Percentiles rank a stretch among this genome's conserved stretches.
These are phyloP conservation scores for Ambrosia hybrid DNA, from an alignment of 140 eudicot species.

Conservation along the genomic window DNA sequence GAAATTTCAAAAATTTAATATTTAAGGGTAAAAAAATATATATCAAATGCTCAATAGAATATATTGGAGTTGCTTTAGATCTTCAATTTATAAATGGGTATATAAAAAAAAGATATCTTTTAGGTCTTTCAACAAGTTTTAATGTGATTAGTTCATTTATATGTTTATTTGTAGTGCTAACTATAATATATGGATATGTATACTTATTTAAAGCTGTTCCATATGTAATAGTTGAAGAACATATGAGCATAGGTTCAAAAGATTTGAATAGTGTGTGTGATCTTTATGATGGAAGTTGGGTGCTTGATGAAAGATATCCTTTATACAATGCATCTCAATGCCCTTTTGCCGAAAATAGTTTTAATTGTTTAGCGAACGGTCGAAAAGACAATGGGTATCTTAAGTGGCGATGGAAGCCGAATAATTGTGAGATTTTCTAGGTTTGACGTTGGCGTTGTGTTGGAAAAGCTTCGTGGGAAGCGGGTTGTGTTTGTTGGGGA, in stretches of 20 bases:
- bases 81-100: slow-evolving; percentile 30
- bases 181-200: slow-evolving; percentile 37
- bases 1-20: too few species aligned
- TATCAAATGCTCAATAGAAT: slow-evolving; percentile 27
- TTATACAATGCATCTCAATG: slow-evolving; percentile 84
- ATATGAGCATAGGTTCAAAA: background rate
- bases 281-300: slow-evolving; percentile 78
- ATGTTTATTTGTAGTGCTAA: slow-evolving; percentile 30
- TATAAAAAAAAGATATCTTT: slow-evolving; percentile 31
- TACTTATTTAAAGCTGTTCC: slow-evolving; percentile 26
- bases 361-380: slow-evolving; percentile 85
- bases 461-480: slow-evolving; percentile 74
- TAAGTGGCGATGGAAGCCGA: slow-evolving; percentile 93
- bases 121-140: slow-evolving; percentile 34
- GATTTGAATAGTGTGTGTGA: slow-evolving; percentile 32
- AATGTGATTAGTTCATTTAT: slow-evolving; percentile 38
- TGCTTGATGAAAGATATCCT: slow-evolving; percentile 59
- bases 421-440: slow-evolving; percentile 55
- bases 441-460: slow-evolving; percentile 43
- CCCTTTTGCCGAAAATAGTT: slow-evolving; percentile 81
- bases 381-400: slow-evolving; percentile 57
- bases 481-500: slow-evolving; percentile 94
- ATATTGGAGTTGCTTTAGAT: slow-evolving; percentile 28
- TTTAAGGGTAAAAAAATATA: too few species aligned
- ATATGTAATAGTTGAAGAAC: slow-evolving; percentile 9